Evolutionary conservation across 176 grass and related monocot species (phyloP).

Genomic region (Triticum monococcum): DNA sequence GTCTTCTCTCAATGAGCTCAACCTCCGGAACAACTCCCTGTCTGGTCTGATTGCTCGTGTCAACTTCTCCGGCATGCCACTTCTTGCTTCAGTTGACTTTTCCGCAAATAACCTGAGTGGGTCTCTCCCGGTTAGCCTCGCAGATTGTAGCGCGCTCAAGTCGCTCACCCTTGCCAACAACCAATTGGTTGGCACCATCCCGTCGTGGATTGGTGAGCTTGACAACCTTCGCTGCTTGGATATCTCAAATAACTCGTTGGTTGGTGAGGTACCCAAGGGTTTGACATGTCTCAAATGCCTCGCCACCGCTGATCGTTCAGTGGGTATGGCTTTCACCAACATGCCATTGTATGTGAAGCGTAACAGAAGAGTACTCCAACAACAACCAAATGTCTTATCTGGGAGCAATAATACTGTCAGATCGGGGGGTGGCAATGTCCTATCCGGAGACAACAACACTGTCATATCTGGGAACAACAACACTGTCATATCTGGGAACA

Average conservation of each 20-base stretch:
- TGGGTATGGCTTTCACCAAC: neutral
- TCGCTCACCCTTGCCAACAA: neutral
- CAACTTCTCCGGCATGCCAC: neutral
- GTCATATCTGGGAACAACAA: neutral
- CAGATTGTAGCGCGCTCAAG: neutral
- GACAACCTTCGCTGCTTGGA: neutral
- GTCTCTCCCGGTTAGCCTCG: neutral
- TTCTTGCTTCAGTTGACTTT: neutral
- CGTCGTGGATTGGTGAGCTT: neutral
- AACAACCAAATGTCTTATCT: neutral
- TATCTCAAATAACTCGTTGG: neutral
- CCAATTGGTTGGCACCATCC: neutral
- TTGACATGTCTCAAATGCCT: neutral
- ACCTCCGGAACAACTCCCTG: neutral
- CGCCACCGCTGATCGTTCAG: neutral
- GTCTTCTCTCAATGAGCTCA: neutral
- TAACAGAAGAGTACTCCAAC: neutral
- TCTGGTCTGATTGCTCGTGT: neutral
- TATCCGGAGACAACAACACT: neutral
- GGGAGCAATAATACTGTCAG: neutral
- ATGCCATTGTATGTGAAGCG: neutral
- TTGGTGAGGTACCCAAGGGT: neutral
- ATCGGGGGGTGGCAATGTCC: neutral
- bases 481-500: neutral
- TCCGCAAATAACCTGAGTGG: neutral